Conservation (phyloP, 208 protist genomes). For the Angomonas desouzai region DNA sequence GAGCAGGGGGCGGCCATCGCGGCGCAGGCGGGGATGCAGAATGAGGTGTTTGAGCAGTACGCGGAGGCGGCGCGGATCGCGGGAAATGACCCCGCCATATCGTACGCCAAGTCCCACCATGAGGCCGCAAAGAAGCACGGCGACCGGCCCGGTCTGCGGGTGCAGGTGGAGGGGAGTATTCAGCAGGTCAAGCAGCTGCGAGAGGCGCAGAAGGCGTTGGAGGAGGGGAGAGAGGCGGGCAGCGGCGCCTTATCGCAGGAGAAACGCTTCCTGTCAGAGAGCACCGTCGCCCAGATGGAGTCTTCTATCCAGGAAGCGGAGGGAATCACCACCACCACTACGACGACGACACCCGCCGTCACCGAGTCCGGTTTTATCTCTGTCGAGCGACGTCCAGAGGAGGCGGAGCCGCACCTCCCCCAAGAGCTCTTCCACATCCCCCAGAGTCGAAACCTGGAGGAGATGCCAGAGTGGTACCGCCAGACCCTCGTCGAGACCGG, state of each 20-base stretch:
- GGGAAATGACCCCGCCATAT: slow-evolving; percentile 51
- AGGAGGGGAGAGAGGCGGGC: slow-evolving; percentile 7
- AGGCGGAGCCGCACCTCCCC: slow-evolving; percentile 68
- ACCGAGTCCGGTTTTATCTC: slow-evolving; percentile 48
- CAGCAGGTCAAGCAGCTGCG: slow-evolving; percentile 49
- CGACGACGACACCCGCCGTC: not conserved
- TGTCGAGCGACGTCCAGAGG: slow-evolving; percentile 41
- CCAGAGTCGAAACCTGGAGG: slow-evolving; percentile 41
- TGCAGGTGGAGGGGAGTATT: slow-evolving; percentile 72
- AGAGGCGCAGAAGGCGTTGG: slow-evolving; percentile 25
- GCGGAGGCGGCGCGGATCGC: slow-evolving; percentile 51
- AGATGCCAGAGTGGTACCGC: slow-evolving; percentile 81
- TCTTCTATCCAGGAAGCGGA: not conserved
- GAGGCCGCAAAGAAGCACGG: slow-evolving; percentile 55
- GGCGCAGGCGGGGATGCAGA: slow-evolving; percentile 63
- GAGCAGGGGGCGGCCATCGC: slow-evolving; percentile 79
- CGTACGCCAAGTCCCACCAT: slow-evolving; percentile 60
- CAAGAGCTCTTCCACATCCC: slow-evolving; percentile 68
- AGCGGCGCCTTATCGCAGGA: slow-evolving; percentile 17
- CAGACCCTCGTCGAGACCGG: slow-evolving; percentile 73
- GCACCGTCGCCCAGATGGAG: slow-evolving; percentile 21
- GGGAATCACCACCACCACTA: not conserved
- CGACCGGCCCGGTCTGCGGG: slow-evolving; percentile 53
- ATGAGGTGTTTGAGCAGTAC: slow-evolving; percentile 76
- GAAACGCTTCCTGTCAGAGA: slow-evolving; percentile 16